These are phyloP conservation scores for Paramecium bursaria DNA, from an alignment of 73 alveolate genomes.

Conservation along the genomic window DNA sequence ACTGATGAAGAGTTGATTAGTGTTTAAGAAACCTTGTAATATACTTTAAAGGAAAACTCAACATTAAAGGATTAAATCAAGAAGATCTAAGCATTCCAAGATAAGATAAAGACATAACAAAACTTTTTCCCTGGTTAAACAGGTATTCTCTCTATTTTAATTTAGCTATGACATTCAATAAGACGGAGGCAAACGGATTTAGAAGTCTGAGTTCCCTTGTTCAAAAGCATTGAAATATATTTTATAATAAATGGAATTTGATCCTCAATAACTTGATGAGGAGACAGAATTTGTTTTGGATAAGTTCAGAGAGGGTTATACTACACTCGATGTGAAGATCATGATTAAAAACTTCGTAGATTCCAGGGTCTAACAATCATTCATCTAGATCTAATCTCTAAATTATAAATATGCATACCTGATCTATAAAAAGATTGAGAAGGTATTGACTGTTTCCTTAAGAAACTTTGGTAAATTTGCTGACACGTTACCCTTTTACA, in stretches of 20 bases:
- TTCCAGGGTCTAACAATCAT: neutral
- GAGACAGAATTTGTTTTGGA: conserved; percentile 52
- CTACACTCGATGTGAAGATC: neutral
- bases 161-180: too few species aligned
- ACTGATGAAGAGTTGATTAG: too few species aligned
- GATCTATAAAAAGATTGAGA: conserved; percentile 22
- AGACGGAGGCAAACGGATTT: too few species aligned
- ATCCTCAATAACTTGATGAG: conserved; percentile 9
- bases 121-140: too few species aligned
- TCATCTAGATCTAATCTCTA: neutral
- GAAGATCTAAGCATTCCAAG: too few species aligned
- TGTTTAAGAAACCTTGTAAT: too few species aligned
- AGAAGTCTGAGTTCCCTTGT: too few species aligned
- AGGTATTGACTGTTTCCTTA: neutral
- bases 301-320: conserved; percentile 26
- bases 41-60: too few species aligned
- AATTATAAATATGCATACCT: conserved; percentile 20
- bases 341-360: conserved; percentile 8
- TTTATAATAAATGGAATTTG: conserved; percentile 7
- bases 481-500: neutral
- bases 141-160: too few species aligned
- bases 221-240: too few species aligned
- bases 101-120: too few species aligned
- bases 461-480: conserved; percentile 1
- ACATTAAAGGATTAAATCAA: too few species aligned